These are phyloP conservation scores for Singerocomus rubriflavus DNA, from an alignment of 1,284 basidiomycete species.

Conservation along the genomic window DNA sequence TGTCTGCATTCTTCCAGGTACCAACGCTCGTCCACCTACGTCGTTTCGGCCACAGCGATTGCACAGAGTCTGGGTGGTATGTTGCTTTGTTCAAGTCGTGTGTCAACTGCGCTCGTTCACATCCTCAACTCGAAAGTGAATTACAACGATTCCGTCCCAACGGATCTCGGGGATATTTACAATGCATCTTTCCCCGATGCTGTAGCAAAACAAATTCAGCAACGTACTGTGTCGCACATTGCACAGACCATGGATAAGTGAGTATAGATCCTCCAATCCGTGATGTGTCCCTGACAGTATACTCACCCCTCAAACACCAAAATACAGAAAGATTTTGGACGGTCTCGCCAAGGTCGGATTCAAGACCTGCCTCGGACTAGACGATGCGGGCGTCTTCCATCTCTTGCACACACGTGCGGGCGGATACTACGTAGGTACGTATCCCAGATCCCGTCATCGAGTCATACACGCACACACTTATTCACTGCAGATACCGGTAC, in stretches of 20 bases:
- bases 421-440: conserved; percentile 41
- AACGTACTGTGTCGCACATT: conserved; percentile 15
- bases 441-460: neutral
- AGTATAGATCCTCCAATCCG: neutral
- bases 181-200: conserved; percentile 18
- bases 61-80: conserved; percentile 16
- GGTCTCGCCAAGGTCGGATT: conserved; percentile 46
- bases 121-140: conserved; percentile 3
- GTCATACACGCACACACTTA: neutral
- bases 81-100: neutral
- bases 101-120: neutral
- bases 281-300: neutral
- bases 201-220: conserved; percentile 15
- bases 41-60: conserved; percentile 22
- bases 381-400: conserved; percentile 37
- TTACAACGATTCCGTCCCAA: conserved; percentile 28
- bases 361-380: conserved; percentile 38
- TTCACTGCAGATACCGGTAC: conserved; percentile 34
- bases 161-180: conserved; percentile 25
- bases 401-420: conserved; percentile 37
- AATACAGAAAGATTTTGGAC: conserved; percentile 34
- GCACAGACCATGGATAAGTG: conserved; percentile 31
- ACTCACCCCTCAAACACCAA: neutral
- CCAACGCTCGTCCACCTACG: conserved; percentile 31
- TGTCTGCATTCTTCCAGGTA: conserved; percentile 14